phyloP scores from a whole-genome alignment of 805 yeast species.

The Candida incommunis region DNA sequence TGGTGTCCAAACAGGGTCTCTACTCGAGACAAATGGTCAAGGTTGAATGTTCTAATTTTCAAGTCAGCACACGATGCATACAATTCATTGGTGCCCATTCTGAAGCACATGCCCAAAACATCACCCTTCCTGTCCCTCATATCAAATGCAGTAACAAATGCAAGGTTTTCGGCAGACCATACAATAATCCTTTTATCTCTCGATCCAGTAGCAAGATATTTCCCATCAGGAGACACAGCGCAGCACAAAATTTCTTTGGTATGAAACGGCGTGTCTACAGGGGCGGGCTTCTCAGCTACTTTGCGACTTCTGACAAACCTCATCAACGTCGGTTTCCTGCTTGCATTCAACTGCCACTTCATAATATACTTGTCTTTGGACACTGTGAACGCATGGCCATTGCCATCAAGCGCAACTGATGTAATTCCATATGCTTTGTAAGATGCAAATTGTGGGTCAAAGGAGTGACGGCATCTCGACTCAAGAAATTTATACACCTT shows the following conservation, averaged over 20 bases:
- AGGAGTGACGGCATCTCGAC: slow-evolving; percentile 5
- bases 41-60: slow-evolving; percentile 73
- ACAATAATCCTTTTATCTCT: slow-evolving; percentile 65
- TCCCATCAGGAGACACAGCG: slow-evolving; percentile 80
- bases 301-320: slow-evolving; percentile 39
- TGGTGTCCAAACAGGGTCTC: slow-evolving; percentile 94
- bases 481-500: slow-evolving; percentile 47
- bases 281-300: slow-evolving; percentile 20
- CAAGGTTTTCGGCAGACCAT: slow-evolving; percentile 71
- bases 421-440: slow-evolving; percentile 19
- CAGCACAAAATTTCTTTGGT: slow-evolving; percentile 60
- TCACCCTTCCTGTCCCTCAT: slow-evolving; percentile 59
- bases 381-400: slow-evolving; percentile 43
- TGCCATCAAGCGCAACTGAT: slow-evolving; percentile 4
- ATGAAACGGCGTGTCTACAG: slow-evolving; percentile 56
- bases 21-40: slow-evolving; percentile 75
- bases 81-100: slow-evolving; percentile 69
- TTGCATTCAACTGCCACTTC: slow-evolving; percentile 53
- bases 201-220: slow-evolving; percentile 84
- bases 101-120: slow-evolving; percentile 60
- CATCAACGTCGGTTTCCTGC: slow-evolving; percentile 47
- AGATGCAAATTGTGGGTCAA: slow-evolving; percentile 2
- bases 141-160: slow-evolving; percentile 65
- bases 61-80: slow-evolving; percentile 90
- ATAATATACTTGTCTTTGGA: slow-evolving; percentile 70